Percentiles rank a stretch among this genome's conserved stretches.
Evolutionary conservation across 2,329 filamentous ascomycete species (phyloP).

Genomic region (Diplodia seriata): DNA sequence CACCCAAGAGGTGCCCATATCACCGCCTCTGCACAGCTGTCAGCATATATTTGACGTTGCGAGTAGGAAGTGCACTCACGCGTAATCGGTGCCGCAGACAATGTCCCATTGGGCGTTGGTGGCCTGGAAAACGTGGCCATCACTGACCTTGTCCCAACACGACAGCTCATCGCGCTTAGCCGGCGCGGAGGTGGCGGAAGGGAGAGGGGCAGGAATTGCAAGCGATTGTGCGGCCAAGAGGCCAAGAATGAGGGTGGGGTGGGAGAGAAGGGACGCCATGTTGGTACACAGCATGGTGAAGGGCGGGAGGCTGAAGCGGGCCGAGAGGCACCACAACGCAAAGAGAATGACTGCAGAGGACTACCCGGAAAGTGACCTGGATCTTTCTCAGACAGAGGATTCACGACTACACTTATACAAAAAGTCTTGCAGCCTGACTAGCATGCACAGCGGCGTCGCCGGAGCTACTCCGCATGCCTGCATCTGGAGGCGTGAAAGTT

Average conservation of each 20-base stretch:
- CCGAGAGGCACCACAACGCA: constrained; percentile 9
- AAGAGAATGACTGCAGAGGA: background rate
- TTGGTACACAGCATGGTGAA: background rate
- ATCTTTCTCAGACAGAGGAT: background rate
- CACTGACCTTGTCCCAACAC: constrained; percentile 15
- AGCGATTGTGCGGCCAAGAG: constrained; percentile 19
- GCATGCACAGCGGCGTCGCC: background rate
- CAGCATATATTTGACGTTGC: background rate
- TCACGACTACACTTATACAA: background rate
- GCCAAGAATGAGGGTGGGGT: constrained; percentile 24
- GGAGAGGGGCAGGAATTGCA: background rate
- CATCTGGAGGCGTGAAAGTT: background rate
- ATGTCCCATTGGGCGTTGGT: constrained; percentile 22
- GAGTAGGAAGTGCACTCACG: background rate
- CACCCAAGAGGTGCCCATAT: constrained; percentile 27
- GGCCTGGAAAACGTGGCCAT: constrained; percentile 17
- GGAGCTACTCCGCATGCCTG: background rate
- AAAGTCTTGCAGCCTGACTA: background rate
- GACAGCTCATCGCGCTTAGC: constrained; percentile 7
- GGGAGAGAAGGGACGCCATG: constrained; percentile 26
- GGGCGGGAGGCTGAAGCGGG: background rate
- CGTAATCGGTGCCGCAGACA: constrained; percentile 9
- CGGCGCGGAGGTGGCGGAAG: background rate
- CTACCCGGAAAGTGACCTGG: background rate
- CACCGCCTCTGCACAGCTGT: constrained; percentile 23